phyloP scores from a whole-genome alignment of 2,329 filamentous ascomycete genomes.

The Arthrobotrys megalospora region DNA sequence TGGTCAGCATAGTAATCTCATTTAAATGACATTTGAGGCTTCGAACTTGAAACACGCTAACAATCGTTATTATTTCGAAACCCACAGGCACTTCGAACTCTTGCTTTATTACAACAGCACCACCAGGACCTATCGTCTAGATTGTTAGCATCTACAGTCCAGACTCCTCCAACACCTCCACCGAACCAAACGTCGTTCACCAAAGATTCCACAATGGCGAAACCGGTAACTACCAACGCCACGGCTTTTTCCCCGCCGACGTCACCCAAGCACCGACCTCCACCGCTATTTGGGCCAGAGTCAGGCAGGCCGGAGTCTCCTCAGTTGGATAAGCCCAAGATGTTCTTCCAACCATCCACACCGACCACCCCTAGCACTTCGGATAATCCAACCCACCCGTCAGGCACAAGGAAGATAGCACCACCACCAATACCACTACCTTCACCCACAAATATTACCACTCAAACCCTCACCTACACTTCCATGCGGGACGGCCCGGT shows the following conservation, averaged over 20 bases:
- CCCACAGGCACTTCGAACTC: constrained; percentile 59
- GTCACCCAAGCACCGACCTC: constrained; percentile 59
- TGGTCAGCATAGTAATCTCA: constrained; percentile 59
- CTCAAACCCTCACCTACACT: constrained; percentile 58
- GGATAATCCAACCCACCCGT: constrained; percentile 55
- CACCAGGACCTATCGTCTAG: constrained; percentile 59
- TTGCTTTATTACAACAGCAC: constrained; percentile 60
- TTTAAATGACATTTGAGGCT: constrained; percentile 61
- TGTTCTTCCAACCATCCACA: constrained; percentile 60
- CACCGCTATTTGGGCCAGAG: constrained; percentile 54
- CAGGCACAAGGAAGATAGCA: constrained; percentile 56
- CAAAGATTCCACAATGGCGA: constrained; percentile 59
- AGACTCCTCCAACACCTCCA: constrained; percentile 60
- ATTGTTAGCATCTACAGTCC: constrained; percentile 58
- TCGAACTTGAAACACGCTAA: constrained; percentile 62
- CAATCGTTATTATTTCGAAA: constrained; percentile 53
- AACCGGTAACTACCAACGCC: constrained; percentile 53
- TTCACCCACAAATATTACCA: constrained; percentile 50
- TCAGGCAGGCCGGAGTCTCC: constrained; percentile 48
- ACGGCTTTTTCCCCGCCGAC: constrained; percentile 58
- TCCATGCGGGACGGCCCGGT: constrained; percentile 49
- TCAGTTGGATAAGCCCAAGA: constrained; percentile 54
- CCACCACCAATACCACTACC: constrained; percentile 56
- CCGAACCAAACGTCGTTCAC: constrained; percentile 59
- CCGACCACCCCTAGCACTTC: constrained; percentile 58